A percentile compares a stretch with the other conserved stretches of the same genome.
phyloP scores from a whole-genome alignment of 768 basidiomycete species.

The Tubosaeta brunneosetosa region DNA sequence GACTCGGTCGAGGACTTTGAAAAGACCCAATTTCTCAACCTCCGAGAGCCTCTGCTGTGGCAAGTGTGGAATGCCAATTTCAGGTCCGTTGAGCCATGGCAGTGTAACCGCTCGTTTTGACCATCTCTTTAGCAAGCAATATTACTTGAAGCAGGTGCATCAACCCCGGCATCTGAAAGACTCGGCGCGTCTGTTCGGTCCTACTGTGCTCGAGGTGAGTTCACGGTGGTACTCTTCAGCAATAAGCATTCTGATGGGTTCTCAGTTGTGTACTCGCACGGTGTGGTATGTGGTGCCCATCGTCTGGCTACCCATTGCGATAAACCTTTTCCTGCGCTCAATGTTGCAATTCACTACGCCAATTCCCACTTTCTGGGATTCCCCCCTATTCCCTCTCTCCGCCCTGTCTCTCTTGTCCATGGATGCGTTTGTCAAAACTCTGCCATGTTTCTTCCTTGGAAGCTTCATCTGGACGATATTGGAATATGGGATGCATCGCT shows the following conservation, averaged over 20 bases:
- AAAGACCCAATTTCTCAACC: conserved; percentile 88
- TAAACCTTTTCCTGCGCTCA: conserved; percentile 79
- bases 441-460: conserved; percentile 73
- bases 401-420: conserved; percentile 45
- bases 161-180: conserved; percentile 86
- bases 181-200: conserved; percentile 84
- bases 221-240: neutral
- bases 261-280: conserved; percentile 74
- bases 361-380: conserved; percentile 56
- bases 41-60: conserved; percentile 73
- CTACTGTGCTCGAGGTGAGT: conserved; percentile 71
- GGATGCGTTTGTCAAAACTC: conserved; percentile 48
- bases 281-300: conserved; percentile 92
- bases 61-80: conserved; percentile 90
- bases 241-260: neutral
- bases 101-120: neutral
- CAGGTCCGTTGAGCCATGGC: conserved; percentile 42
- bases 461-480: conserved; percentile 91
- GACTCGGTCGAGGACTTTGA: conserved; percentile 76
- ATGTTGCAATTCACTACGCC: conserved; percentile 72
- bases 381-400: conserved; percentile 53
- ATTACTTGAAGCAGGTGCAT: conserved; percentile 95
- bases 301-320: conserved; percentile 85
- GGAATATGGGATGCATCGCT: conserved; percentile 91
- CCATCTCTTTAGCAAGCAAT: conserved; percentile 64